Conservation (phyloP, 2,329 filamentous ascomycete species). For the Hymenoscyphus occultus region DNA sequence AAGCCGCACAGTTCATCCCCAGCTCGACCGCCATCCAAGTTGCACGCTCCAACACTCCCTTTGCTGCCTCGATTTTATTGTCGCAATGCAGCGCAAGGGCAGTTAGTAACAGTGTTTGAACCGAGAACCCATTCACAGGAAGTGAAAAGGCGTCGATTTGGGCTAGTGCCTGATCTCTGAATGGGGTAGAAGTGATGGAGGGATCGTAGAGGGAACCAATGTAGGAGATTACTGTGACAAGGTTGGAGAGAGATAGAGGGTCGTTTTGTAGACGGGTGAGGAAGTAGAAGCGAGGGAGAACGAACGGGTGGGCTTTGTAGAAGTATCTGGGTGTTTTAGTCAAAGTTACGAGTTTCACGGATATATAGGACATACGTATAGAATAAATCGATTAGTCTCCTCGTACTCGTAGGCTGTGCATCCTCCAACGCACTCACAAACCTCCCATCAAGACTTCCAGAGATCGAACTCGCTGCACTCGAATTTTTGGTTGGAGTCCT, state of each 20-base stretch:
- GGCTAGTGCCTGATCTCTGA: slow-evolving; percentile 32
- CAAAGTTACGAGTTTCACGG: slow-evolving; percentile 16
- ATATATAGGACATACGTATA: slow-evolving; percentile 24
- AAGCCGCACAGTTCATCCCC: slow-evolving; percentile 56
- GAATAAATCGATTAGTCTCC: slow-evolving; percentile 27
- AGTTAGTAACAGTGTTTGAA: slow-evolving; percentile 40
- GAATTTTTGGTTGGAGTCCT: slow-evolving; percentile 14
- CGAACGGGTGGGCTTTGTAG: slow-evolving; percentile 38
- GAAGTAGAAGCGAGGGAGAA: slow-evolving; percentile 38
- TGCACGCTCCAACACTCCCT: slow-evolving; percentile 44
- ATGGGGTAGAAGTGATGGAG: slow-evolving; percentile 34
- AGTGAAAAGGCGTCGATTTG: slow-evolving; percentile 31
- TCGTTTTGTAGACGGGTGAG: slow-evolving; percentile 35
- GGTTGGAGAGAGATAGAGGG: slow-evolving; percentile 34
- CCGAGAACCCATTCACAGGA: slow-evolving; percentile 35
- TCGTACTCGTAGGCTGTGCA: slow-evolving; percentile 21
- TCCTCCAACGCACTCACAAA: background rate
- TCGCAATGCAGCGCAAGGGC: slow-evolving; percentile 40
- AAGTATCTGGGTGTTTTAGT: slow-evolving; percentile 34
- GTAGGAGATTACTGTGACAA: slow-evolving; percentile 37
- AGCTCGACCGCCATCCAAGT: slow-evolving; percentile 58
- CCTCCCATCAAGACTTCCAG: slow-evolving; percentile 5
- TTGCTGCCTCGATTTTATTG: slow-evolving; percentile 29
- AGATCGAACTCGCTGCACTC: slow-evolving; percentile 22
- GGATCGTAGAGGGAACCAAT: slow-evolving; percentile 40